These are phyloP conservation scores for Cunninghamia lanceolata DNA, from an alignment of 75 land plant species.

Conservation along the genomic window DNA sequence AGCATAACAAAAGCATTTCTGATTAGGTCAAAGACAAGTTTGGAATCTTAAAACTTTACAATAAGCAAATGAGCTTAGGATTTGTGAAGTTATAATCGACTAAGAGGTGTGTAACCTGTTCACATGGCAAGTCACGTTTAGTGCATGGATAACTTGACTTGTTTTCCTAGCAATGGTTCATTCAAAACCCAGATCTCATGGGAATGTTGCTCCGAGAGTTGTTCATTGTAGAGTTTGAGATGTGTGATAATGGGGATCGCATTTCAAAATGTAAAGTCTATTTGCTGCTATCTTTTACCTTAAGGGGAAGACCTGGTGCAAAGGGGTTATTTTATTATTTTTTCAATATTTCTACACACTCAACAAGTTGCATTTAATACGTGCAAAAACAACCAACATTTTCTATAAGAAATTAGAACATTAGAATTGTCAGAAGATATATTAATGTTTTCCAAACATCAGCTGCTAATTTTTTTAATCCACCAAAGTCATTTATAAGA, in stretches of 20 bases:
- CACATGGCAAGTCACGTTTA: background rate
- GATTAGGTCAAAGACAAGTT: background rate
- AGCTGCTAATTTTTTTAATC: background rate
- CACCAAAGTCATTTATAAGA: background rate
- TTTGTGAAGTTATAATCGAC: background rate
- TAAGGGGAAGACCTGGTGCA: background rate
- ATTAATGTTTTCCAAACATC: background rate
- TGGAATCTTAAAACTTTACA: background rate
- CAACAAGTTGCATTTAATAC: background rate
- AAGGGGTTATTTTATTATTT: background rate
- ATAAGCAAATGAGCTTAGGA: background rate
- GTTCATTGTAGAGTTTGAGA: background rate
- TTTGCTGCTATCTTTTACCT: background rate
- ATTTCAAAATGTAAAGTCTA: background rate
- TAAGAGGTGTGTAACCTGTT: background rate
- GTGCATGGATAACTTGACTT: background rate
- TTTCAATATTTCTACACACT: background rate
- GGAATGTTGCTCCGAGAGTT: background rate
- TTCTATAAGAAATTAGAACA: background rate
- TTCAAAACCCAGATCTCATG: background rate
- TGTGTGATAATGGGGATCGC: background rate
- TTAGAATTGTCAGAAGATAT: background rate
- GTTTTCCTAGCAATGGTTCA: background rate
- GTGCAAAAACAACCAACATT: background rate
- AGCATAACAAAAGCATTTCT: background rate